Evolutionary conservation across 768 basidiomycete genomes (phyloP).

Genomic region (Auricularia sp.): DNA sequence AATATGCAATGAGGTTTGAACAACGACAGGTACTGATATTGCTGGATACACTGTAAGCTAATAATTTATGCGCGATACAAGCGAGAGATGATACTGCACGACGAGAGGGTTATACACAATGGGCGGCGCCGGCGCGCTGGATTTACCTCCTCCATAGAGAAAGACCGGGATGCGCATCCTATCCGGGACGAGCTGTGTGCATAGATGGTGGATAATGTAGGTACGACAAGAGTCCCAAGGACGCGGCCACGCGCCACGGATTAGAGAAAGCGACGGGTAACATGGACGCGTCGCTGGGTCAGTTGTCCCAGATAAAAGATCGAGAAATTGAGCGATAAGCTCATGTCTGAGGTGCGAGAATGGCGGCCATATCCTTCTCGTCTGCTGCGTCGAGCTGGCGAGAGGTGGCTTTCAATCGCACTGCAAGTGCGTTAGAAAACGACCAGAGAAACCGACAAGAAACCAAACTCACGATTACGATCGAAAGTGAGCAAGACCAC

Average conservation of each 20-base stretch:
- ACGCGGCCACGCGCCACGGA: background rate
- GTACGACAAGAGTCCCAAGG: background rate
- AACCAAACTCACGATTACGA: constrained; percentile 62
- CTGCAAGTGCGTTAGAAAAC: constrained; percentile 27
- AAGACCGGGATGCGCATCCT: background rate
- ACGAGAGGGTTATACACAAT: background rate
- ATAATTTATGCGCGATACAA: background rate
- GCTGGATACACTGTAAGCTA: background rate
- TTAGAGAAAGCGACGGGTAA: background rate
- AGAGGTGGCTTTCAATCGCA: constrained; percentile 84
- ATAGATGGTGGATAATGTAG: background rate
- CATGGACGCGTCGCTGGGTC: background rate
- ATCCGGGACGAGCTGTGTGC: background rate
- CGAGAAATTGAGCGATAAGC: background rate
- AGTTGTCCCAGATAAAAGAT: background rate
- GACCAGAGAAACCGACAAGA: constrained; percentile 8
- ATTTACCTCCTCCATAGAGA: background rate
- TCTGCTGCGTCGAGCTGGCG: constrained; percentile 75
- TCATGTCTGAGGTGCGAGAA: constrained; percentile 30
- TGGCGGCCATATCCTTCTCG: constrained; percentile 72
- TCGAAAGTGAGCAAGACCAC: constrained; percentile 87
- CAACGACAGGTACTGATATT: background rate
- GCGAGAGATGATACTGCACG: background rate
- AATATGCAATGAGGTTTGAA: background rate
- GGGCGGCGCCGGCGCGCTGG: background rate